A percentile compares a stretch with the other conserved stretches of the same genome.
Conservation (phyloP, 2,329 filamentous ascomycete genomes). For the Byssothecium circinans region DNA sequence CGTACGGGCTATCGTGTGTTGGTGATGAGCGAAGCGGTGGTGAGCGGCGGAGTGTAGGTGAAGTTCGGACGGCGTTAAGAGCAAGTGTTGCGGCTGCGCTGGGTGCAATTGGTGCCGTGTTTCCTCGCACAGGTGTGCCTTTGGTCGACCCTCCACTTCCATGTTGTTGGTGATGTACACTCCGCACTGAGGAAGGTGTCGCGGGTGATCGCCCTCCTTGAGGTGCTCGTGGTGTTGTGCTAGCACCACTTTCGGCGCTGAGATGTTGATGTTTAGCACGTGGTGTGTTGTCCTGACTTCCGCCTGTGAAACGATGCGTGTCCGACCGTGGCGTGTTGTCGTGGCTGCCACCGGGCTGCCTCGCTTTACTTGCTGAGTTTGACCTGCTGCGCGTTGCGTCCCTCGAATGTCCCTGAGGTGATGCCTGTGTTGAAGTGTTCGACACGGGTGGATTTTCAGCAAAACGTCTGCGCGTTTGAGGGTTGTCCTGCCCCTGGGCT, state of each 20-base stretch:
- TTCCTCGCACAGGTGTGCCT: slow-evolving; percentile 26
- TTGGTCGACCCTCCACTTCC: slow-evolving; percentile 33
- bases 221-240: slow-evolving; percentile 35
- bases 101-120: slow-evolving; percentile 29
- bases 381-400: slow-evolving; percentile 30
- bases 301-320: slow-evolving; percentile 26
- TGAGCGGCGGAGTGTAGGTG: slow-evolving; percentile 34
- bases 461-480: slow-evolving; percentile 26
- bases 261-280: slow-evolving; percentile 25
- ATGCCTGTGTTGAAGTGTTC: slow-evolving; percentile 19
- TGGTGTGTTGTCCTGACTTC: slow-evolving; percentile 38
- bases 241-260: slow-evolving; percentile 36
- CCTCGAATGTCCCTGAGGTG: slow-evolving; percentile 22
- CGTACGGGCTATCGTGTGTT: slow-evolving; percentile 29
- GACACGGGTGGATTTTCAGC: slow-evolving; percentile 31
- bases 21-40: slow-evolving; percentile 34
- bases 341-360: slow-evolving; percentile 23
- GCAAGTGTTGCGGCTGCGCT: slow-evolving; percentile 34
- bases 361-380: slow-evolving; percentile 25
- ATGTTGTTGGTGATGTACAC: slow-evolving; percentile 24
- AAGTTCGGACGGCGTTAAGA: slow-evolving; percentile 29
- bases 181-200: slow-evolving; percentile 38
- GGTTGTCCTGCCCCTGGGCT: slow-evolving; percentile 20
- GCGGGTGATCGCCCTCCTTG: slow-evolving; percentile 36
- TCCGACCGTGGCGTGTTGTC: slow-evolving; percentile 31